A percentile compares a stretch with the other conserved stretches of the same genome.
These are phyloP conservation scores for Botrytis galanthina DNA, from an alignment of 2,329 filamentous ascomycete species.

Conservation along the genomic window DNA sequence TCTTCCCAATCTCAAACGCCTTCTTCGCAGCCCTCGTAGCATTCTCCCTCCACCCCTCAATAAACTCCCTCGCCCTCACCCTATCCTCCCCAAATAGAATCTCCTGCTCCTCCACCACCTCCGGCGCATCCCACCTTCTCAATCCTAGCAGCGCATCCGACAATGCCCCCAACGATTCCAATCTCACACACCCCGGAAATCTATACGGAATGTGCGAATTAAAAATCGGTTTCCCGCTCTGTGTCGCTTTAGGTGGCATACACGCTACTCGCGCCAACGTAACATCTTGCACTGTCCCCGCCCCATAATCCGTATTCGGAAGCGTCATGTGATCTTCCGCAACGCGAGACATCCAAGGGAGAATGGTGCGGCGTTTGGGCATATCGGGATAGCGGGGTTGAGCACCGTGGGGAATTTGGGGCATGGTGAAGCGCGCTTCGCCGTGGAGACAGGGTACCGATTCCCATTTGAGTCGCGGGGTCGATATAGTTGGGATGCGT, in stretches of 20 bases:
- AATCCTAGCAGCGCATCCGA: not conserved
- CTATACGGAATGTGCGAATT: not conserved
- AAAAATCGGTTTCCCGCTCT: not conserved
- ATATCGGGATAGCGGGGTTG: not conserved
- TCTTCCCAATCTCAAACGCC: not conserved
- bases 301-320: not conserved
- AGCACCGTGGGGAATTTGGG: not conserved
- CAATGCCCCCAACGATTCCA: not conserved
- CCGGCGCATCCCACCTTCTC: not conserved
- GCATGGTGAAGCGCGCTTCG: not conserved
- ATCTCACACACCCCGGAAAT: not conserved
- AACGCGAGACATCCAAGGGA: not conserved
- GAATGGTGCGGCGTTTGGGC: not conserved
- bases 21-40: not conserved
- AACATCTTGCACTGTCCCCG: not conserved
- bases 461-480: not conserved
- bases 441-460: not conserved
- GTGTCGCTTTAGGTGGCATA: not conserved
- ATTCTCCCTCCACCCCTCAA: not conserved
- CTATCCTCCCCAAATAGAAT: not conserved
- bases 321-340: not conserved
- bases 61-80: not conserved
- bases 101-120: not conserved
- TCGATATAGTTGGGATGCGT: not conserved
- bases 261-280: not conserved